Evolutionary conservation across 768 basidiomycete genomes (phyloP).

Genomic region (Tulasnella sp.): DNA sequence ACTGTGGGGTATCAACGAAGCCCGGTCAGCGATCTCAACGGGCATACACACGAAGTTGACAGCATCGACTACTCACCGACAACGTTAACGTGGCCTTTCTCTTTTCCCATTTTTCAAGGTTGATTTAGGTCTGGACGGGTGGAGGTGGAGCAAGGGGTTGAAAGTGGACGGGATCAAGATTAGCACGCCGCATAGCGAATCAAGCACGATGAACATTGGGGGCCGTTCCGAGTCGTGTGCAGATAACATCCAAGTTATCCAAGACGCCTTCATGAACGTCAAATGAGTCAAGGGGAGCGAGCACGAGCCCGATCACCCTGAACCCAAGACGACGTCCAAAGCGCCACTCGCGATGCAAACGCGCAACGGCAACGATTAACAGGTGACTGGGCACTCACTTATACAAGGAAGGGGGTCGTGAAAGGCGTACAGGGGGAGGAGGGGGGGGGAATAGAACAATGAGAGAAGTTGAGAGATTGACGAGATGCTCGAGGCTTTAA

Average conservation of each 20-base stretch:
- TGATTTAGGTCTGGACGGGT: conserved; percentile 8
- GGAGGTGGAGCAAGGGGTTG: background rate
- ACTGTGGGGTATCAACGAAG: conserved; percentile 44
- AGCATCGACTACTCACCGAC: conserved; percentile 56
- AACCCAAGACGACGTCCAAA: background rate
- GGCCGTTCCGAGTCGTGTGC: background rate
- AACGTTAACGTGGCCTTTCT: conserved; percentile 94
- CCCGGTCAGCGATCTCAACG: conserved; percentile 21
- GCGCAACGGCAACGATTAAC: background rate
- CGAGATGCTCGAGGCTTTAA: conserved; percentile 8
- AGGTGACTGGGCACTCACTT: background rate
- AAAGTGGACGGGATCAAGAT: conserved; percentile 1
- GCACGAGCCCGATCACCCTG: background rate
- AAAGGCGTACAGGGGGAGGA: conserved; percentile 11
- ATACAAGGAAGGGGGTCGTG: conserved; percentile 1
- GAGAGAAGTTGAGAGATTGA: conserved; percentile 6
- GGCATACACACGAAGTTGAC: conserved; percentile 21
- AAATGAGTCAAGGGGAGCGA: background rate
- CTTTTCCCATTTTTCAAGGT: conserved; percentile 78
- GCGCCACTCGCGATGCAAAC: background rate
- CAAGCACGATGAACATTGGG: background rate
- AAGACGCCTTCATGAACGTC: background rate
- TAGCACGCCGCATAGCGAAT: background rate
- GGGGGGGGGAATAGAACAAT: background rate
- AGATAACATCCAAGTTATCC: background rate